These are phyloP conservation scores for Cytospora mali DNA, from an alignment of 2,329 filamentous ascomycete species.

Conservation along the genomic window DNA sequence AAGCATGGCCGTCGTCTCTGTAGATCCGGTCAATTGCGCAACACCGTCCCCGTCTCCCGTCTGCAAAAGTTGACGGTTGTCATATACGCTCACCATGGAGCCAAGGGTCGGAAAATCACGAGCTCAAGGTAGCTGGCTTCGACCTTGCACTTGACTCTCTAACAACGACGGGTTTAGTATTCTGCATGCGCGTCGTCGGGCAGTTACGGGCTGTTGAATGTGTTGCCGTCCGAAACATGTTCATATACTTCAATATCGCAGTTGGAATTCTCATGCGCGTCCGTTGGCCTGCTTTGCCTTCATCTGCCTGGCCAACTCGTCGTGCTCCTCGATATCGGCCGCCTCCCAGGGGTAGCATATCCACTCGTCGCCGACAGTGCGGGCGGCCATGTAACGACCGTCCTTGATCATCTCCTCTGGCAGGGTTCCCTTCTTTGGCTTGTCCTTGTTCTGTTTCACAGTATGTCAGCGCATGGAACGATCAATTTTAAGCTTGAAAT, in stretches of 20 bases:
- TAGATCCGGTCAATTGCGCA: not conserved
- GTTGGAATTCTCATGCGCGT: slow-evolving; percentile 7
- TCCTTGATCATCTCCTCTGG: slow-evolving; percentile 75
- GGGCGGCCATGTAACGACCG: slow-evolving; percentile 78
- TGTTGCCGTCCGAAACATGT: slow-evolving; percentile 7
- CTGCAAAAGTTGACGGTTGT: not conserved
- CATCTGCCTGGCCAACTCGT: slow-evolving; percentile 63
- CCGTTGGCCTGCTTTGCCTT: slow-evolving; percentile 31
- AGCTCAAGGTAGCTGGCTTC: not conserved
- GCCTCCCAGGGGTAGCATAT: slow-evolving; percentile 99
- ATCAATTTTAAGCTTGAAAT: slow-evolving; percentile 2
- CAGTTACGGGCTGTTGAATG: not conserved
- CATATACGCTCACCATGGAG: not conserved
- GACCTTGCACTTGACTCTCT: not conserved
- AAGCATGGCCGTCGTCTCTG: not conserved
- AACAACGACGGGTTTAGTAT: not conserved
- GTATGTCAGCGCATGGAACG: not conserved
- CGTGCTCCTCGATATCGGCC: slow-evolving; percentile 89
- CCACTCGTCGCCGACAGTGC: slow-evolving; percentile 92
- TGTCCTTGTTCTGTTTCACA: slow-evolving; percentile 82
- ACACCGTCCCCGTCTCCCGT: not conserved
- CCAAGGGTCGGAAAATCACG: not conserved
- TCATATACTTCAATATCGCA: not conserved
- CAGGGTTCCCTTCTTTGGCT: slow-evolving; percentile 87
- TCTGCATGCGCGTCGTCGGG: not conserved